Conservation (phyloP, 2,329 filamentous ascomycete genomes). For the Cordyceps cateniannulata region DNA sequence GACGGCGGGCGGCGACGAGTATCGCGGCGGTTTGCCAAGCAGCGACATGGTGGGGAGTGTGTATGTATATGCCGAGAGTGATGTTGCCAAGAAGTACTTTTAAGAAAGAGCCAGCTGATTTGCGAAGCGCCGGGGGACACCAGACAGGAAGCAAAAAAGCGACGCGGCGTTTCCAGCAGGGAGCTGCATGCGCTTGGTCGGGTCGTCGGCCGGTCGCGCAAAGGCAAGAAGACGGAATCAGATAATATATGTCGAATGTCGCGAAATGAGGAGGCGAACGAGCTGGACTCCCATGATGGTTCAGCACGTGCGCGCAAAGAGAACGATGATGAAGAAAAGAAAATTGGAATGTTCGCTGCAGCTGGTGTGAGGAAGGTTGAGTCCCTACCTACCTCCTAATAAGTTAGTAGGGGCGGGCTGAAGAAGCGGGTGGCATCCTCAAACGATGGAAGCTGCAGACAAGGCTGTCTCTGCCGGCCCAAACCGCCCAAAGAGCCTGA, state of each 20-base stretch:
- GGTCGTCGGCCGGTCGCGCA: not conserved
- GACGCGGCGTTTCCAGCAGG: not conserved
- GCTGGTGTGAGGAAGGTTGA: not conserved
- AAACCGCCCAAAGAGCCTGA: too few relatives aligned
- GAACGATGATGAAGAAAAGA: not conserved
- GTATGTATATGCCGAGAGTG: not conserved
- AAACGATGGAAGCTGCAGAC: not conserved
- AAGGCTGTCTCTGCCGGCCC: not conserved
- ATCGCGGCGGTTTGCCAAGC: not conserved
- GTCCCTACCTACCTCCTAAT: too few relatives aligned
- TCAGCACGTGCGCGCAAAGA: not conserved
- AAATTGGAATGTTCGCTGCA: not conserved
- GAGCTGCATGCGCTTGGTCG: not conserved
- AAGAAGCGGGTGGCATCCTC: not conserved
- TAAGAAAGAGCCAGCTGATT: not conserved
- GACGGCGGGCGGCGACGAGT: not conserved
- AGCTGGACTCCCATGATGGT: not conserved
- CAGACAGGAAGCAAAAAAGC: not conserved
- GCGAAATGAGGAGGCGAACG: not conserved
- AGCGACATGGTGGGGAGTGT: not conserved
- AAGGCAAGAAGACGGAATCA: not conserved
- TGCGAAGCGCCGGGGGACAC: not conserved
- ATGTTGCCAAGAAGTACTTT: not conserved
- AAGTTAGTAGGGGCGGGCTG: not conserved
- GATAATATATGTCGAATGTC: not conserved